Conservation (phyloP, 1,284 basidiomycete species). For the Abortiporus biennis region DNA sequence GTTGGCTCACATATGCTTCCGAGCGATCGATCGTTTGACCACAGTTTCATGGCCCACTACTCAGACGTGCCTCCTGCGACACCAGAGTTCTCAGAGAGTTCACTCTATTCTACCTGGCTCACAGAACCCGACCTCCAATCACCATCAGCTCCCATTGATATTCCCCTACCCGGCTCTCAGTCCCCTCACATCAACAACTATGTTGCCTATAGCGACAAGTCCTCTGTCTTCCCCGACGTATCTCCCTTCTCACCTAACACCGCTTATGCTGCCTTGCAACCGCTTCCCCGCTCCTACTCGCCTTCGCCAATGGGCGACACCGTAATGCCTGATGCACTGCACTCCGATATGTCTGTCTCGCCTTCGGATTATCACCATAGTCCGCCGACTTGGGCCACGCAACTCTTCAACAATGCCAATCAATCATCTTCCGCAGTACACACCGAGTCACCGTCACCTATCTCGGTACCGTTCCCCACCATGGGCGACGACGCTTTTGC, state of each 20-base stretch:
- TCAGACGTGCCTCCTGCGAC: conserved; percentile 27
- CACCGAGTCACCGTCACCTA: conserved; percentile 13
- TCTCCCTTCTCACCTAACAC: conserved; percentile 48
- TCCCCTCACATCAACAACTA: conserved; percentile 25
- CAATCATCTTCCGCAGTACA: conserved; percentile 8
- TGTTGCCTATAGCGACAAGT: conserved; percentile 26
- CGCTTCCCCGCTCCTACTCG: conserved; percentile 51
- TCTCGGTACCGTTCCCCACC: conserved; percentile 15
- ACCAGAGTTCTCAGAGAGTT: conserved; percentile 36
- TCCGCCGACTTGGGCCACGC: conserved; percentile 55
- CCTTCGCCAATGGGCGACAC: conserved; percentile 33
- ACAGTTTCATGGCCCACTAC: conserved; percentile 24
- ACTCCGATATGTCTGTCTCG: conserved; percentile 36
- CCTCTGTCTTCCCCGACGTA: conserved; percentile 38
- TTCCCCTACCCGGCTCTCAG: conserved; percentile 40
- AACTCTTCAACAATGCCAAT: conserved; percentile 50
- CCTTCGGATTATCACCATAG: conserved; percentile 46
- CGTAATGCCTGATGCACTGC: conserved; percentile 20
- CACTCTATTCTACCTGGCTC: conserved; percentile 48
- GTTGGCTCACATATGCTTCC: conserved; percentile 17
- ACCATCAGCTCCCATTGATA: conserved; percentile 48
- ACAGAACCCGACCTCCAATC: conserved; percentile 45
- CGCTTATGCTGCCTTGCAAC: conserved; percentile 51
- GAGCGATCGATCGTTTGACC: conserved; percentile 17
- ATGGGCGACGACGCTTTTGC: conserved; percentile 24